Conservation (phyloP, 768 basidiomycete species). For the Naganishia friedmannii region DNA sequence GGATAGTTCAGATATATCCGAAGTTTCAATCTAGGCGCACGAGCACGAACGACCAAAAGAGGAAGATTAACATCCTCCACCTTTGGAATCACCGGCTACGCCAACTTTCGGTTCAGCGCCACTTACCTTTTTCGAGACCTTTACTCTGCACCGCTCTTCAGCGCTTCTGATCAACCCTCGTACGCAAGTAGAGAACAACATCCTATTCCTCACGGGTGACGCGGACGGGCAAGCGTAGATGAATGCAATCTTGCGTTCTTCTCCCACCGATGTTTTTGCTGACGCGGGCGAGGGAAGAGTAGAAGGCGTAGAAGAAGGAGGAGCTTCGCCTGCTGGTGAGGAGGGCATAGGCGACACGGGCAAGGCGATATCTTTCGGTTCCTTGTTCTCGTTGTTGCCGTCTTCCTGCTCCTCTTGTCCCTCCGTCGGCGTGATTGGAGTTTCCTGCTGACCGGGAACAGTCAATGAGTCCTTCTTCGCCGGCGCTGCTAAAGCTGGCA, state of each 20-base stretch:
- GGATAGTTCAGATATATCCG: conserved; percentile 70
- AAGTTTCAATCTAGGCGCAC: conserved; percentile 69
- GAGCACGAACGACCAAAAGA: too few species aligned
- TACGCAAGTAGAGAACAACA: conserved; percentile 80
- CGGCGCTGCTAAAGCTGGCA: background rate
- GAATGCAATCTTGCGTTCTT: conserved; percentile 69
- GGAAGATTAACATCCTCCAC: too few species aligned
- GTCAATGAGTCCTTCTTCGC: conserved; percentile 17
- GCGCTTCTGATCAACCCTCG: conserved; percentile 61
- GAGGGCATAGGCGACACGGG: background rate
- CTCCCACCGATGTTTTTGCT: too few species aligned
- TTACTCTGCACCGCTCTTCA: conserved; percentile 57
- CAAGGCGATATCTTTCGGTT: background rate
- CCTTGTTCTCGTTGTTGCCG: background rate
- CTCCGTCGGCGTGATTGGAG: conserved; percentile 2
- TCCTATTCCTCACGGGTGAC: conserved; percentile 77
- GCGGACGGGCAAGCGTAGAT: conserved; percentile 84
- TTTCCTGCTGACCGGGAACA: background rate
- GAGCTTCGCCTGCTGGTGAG: background rate
- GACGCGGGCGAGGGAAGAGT: too few species aligned
- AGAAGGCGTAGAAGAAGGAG: background rate
- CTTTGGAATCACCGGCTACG: too few species aligned
- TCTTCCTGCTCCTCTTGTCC: background rate
- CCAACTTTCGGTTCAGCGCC: too few species aligned
- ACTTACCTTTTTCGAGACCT: conserved; percentile 54